Conservation (phyloP, 2,329 filamentous ascomycete genomes). For the Stylonectria norvegica region DNA sequence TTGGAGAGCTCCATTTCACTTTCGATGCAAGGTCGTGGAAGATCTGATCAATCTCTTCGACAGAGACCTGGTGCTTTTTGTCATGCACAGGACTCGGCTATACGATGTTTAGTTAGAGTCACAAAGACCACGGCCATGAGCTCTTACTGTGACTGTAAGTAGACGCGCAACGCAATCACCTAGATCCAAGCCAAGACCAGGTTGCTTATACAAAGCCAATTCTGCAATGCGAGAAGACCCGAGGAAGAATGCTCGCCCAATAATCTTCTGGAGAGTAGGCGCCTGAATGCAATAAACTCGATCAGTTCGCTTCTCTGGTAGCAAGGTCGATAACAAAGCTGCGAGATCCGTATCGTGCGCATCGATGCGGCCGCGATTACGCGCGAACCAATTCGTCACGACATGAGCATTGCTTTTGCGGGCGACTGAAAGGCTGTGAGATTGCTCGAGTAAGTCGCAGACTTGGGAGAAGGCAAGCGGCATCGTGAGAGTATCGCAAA, state of each 20-base stretch:
- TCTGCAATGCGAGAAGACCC: constrained; percentile 58
- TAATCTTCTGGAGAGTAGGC: constrained; percentile 58
- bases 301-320: constrained; percentile 73
- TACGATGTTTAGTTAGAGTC: not conserved
- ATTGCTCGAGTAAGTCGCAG: constrained; percentile 68
- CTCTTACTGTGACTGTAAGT: constrained; percentile 55
- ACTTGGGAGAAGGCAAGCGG: constrained; percentile 66
- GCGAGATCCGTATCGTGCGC: constrained; percentile 53
- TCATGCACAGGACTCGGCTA: constrained; percentile 43
- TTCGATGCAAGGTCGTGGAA: constrained; percentile 65
- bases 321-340: constrained; percentile 69
- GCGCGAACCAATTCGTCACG: constrained; percentile 65
- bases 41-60: constrained; percentile 69
- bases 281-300: constrained; percentile 71
- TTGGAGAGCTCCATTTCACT: constrained; percentile 67
- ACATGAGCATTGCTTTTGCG: constrained; percentile 33
- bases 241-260: constrained; percentile 64
- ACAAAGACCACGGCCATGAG: not conserved
- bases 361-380: constrained; percentile 57
- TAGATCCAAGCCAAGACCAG: constrained; percentile 61
- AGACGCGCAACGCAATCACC: constrained; percentile 67
- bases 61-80: constrained; percentile 46
- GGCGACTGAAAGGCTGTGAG: constrained; percentile 48
- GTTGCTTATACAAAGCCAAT: constrained; percentile 59
- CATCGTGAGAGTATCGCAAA: constrained; percentile 41